These are phyloP conservation scores for Plenodomus biglobosus DNA, from an alignment of 2,329 filamentous ascomycete genomes.

Conservation along the genomic window DNA sequence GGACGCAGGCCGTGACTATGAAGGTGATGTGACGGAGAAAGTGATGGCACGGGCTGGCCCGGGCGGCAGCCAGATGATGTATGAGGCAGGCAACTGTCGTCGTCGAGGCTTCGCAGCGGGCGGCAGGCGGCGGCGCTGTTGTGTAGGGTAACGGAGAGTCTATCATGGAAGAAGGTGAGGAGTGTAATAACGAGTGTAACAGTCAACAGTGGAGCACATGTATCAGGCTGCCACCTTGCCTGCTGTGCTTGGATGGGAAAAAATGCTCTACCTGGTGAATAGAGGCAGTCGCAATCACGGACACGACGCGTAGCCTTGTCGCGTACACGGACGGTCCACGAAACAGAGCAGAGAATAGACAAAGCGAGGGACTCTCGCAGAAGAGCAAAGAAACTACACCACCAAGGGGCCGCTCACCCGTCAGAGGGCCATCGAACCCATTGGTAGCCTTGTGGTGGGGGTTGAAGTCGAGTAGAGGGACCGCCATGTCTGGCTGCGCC, in stretches of 20 bases:
- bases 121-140: constrained; percentile 1
- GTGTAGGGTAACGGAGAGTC: not conserved
- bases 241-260: not conserved
- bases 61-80: not conserved
- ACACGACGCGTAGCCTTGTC: constrained; percentile 7
- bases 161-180: constrained; percentile 1
- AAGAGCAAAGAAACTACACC: not conserved
- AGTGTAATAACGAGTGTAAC: constrained; percentile 1
- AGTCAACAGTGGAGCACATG: constrained; percentile 3
- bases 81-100: not conserved
- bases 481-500: constrained; percentile 5
- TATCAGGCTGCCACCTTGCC: constrained; percentile 5
- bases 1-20: not conserved
- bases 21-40: not conserved
- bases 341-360: not conserved
- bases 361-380: not conserved
- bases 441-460: constrained; percentile 10
- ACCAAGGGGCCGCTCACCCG: not conserved
- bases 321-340: not conserved
- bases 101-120: not conserved
- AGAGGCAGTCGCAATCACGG: constrained; percentile 7
- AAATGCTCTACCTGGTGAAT: not conserved
- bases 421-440: constrained; percentile 5
- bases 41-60: not conserved
- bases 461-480: constrained; percentile 5